These are phyloP conservation scores for Pharus latifolius DNA, from an alignment of 176 grass and related monocot genomes.

Conservation along the genomic window DNA sequence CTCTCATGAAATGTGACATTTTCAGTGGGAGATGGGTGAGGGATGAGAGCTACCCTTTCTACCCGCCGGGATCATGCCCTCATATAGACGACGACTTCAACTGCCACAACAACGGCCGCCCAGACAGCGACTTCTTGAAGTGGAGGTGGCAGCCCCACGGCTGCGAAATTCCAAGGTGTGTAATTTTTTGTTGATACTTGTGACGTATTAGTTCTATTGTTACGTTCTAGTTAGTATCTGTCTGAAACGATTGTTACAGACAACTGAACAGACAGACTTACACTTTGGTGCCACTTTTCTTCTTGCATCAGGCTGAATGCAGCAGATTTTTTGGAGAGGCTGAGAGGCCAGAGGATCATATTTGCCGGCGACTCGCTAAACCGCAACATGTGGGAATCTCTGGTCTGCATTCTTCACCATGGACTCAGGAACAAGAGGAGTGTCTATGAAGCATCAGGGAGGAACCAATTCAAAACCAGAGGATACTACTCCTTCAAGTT, in stretches of 20 bases:
- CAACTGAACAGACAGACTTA: background rate
- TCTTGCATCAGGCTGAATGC: slow-evolving; percentile 46
- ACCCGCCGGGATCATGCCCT: slow-evolving; percentile 49
- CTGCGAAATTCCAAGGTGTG: slow-evolving; percentile 64
- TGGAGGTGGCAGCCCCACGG: slow-evolving; percentile 81
- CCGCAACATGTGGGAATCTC: slow-evolving; percentile 98
- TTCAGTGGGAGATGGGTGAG: slow-evolving; percentile 69
- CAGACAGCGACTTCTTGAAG: slow-evolving; percentile 52
- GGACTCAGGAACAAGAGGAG: slow-evolving; percentile 53
- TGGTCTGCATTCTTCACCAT: slow-evolving; percentile 75
- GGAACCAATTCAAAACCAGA: slow-evolving; percentile 70
- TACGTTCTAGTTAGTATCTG: background rate
- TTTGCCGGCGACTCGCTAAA: slow-evolving; percentile 91
- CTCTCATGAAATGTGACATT: slow-evolving; percentile 49
- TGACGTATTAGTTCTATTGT: background rate
- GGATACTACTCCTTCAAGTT: slow-evolving; percentile 92
- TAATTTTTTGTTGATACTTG: background rate
- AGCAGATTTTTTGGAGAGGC: slow-evolving; percentile 55
- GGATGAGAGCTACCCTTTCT: slow-evolving; percentile 49
- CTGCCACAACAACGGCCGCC: slow-evolving; percentile 80
- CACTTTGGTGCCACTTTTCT: background rate
- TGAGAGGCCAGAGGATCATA: slow-evolving; percentile 81
- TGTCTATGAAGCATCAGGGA: slow-evolving; percentile 63
- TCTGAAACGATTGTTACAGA: background rate
- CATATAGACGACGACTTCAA: slow-evolving; percentile 74